Evolutionary conservation across 306 rosid genomes (phyloP).

Genomic region (Canavalia ensiformis): DNA sequence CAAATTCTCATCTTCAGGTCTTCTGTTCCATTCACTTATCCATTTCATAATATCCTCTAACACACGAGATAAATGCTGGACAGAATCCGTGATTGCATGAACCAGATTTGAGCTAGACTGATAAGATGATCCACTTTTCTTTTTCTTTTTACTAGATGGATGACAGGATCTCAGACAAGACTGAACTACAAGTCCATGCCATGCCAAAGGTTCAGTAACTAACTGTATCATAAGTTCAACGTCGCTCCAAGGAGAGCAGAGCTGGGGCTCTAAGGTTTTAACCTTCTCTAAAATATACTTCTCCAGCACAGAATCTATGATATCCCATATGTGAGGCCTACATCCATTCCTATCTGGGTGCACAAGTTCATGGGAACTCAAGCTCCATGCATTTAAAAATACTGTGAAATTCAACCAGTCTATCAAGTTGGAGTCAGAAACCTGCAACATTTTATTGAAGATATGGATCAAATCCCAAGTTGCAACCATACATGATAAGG

Average conservation of each 20-base stretch:
- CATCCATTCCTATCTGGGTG: conserved; percentile 56
- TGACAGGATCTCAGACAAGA: conserved; percentile 76
- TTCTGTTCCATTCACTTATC: conserved; percentile 66
- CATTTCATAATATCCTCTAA: conserved; percentile 72
- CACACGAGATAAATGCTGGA: conserved; percentile 58
- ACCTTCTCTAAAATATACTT: conserved; percentile 66
- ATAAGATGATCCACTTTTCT: conserved; percentile 74
- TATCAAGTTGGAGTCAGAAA: conserved; percentile 72
- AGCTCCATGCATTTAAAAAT: conserved; percentile 84
- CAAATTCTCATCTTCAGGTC: conserved; percentile 68
- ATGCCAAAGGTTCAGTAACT: conserved; percentile 89
- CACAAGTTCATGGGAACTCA: conserved; percentile 72
- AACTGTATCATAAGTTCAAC: conserved; percentile 72
- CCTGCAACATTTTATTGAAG: conserved; percentile 62
- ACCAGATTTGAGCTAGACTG: conserved; percentile 59
- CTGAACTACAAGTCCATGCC: conserved; percentile 92
- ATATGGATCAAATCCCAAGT: conserved; percentile 34
- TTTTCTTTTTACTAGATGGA: conserved; percentile 91
- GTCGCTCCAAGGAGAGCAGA: conserved; percentile 63
- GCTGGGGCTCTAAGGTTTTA: conserved; percentile 57
- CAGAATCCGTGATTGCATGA: conserved; percentile 61
- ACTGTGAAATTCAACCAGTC: conserved; percentile 93
- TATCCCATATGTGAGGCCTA: conserved; percentile 63
- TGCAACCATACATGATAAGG: conserved; percentile 2
- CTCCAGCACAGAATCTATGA: conserved; percentile 75